A percentile compares a stretch with the other conserved stretches of the same genome.
These are phyloP conservation scores for Diaporthe sp. DNA, from an alignment of 2,329 filamentous ascomycete species.

Conservation along the genomic window DNA sequence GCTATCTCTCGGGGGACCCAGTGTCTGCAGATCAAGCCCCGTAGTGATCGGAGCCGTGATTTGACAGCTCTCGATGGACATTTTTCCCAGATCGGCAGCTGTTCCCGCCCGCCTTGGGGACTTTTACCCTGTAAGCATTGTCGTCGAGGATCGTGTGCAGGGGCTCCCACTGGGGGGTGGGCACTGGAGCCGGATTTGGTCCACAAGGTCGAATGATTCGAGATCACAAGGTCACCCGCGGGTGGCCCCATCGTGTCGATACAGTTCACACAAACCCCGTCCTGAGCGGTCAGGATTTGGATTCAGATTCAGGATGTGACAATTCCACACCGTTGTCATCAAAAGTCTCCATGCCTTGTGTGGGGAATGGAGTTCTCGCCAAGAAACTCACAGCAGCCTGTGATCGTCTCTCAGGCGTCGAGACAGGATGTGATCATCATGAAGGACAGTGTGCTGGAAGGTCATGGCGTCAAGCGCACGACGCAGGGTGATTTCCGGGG, in stretches of 20 bases:
- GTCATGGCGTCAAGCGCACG: slow-evolving; percentile 29
- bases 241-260: slow-evolving; percentile 30
- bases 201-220: slow-evolving; percentile 43
- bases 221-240: slow-evolving; percentile 40
- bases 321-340: slow-evolving; percentile 33
- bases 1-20: slow-evolving; percentile 39
- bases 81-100: slow-evolving; percentile 40
- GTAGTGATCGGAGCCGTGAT: slow-evolving; percentile 40
- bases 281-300: slow-evolving; percentile 37
- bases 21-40: slow-evolving; percentile 40
- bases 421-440: slow-evolving; percentile 14
- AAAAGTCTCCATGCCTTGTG: slow-evolving; percentile 26
- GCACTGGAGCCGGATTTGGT: slow-evolving; percentile 37
- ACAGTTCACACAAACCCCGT: slow-evolving; percentile 19
- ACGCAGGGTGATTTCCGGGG: background rate
- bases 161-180: slow-evolving; percentile 18
- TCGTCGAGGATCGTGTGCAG: slow-evolving; percentile 28
- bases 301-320: slow-evolving; percentile 34
- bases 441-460: slow-evolving; percentile 4
- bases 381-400: slow-evolving; percentile 26
- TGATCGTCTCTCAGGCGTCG: slow-evolving; percentile 25
- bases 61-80: slow-evolving; percentile 41
- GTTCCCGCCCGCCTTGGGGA: slow-evolving; percentile 34
- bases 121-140: slow-evolving; percentile 33
- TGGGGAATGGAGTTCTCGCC: slow-evolving; percentile 30